Base-by-base conservation (phyloP, 768 basidiomycete species). In the Mycena venus region DNA sequence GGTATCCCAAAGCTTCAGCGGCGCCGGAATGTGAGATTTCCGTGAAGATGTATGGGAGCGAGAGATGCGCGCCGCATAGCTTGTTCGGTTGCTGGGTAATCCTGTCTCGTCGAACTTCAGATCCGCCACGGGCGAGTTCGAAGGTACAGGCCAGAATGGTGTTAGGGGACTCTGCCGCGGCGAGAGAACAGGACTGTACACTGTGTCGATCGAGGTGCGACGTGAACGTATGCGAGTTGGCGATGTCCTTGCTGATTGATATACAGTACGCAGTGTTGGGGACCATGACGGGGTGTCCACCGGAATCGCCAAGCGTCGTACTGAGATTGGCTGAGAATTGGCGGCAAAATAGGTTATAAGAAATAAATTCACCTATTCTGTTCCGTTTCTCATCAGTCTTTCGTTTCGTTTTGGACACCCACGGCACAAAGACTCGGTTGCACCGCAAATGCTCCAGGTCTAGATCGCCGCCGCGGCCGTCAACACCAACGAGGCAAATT, bases 391-490 rank as follows among this genome's bases (percentile, higher is more conserved):
- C 72, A 14, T 70, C 68, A 17, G 49, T 67, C 38, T 32, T 49
- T n/a, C 69, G 59, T 29, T 66, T 70, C 15, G 59, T 62, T 49
- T 73, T 70, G 5, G 75, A 74, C 11, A 70, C 4, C 75, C 75
- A 77, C 5, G 75, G 75, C 4, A 77, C 75, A 32, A 70, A 77
- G 34, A 77, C 75, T 12, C 72, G 75, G 44, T 77, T 77, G 23
- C 75, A 77, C 5, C 75, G 75, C 29, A 42, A 2, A 51, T 77
- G 75, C 21, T 77, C 72, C 21, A 77, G 67, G 38, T 73, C 75
- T 77, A 40, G 3, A 40, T 23, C 36, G n/a, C 53, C 11, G 6
- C 53, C 11, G 6, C 29, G 31, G 3, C n/a, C 38, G 14, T 56
- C 23, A 56, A 7, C 5, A 49, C 21, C 21, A 23, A 19, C 36